Base-by-base conservation (phyloP, 129 eudicot genomes). In the Chrysanthemum lavandulifolium region DNA sequence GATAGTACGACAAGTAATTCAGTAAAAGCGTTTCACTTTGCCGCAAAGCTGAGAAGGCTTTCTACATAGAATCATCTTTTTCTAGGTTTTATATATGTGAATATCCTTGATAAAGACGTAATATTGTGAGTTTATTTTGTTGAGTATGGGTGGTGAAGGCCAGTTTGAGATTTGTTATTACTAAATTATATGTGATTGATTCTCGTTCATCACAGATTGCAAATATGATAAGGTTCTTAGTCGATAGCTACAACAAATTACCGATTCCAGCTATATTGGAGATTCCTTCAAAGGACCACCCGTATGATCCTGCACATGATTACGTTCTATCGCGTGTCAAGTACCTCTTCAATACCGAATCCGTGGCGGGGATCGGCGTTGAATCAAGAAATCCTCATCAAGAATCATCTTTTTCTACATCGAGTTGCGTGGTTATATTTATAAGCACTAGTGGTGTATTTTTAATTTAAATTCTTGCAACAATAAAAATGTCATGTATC, bases 211-310 rank as follows among this genome's bases (percentile, higher is more conserved):
- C 61, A 4, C 89, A 94, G 99, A 86, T 94, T 25, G 99, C 99
- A 50, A 94, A 94, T 73, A 94, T 94, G 99, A 86, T 94, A 75
- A 77, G 99, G 81, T 86, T 90, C 82, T 29, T 90, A 40, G 99
- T 94, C 15, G 99, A 94, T 82, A 88, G 99, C 89, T 94, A 94
- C 84, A 94, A 88, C 86, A 86, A 94, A 55, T n/a, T n/a, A n/a
- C n/a, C n/a, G n/a, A n/a, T n/a, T n/a, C 98, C 99, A 18, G 99
- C 97, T 47, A 94, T 94, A 51, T 66, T 94, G 78, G n/a, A 94
- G 84, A 94, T 94, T 74, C 99, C 99, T 16, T 94, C 99, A 25
- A 94, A 94, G 88, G 97, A 94, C 84, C 99, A 94, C 71, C 99
- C 99, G 0, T 94, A 94, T 72, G 99, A 94, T 80, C 97, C 99